Percentiles rank a stretch among this genome's conserved stretches.
Conservation (phyloP, 208 protist genomes). For the Leishmania aethiopica region DNA sequence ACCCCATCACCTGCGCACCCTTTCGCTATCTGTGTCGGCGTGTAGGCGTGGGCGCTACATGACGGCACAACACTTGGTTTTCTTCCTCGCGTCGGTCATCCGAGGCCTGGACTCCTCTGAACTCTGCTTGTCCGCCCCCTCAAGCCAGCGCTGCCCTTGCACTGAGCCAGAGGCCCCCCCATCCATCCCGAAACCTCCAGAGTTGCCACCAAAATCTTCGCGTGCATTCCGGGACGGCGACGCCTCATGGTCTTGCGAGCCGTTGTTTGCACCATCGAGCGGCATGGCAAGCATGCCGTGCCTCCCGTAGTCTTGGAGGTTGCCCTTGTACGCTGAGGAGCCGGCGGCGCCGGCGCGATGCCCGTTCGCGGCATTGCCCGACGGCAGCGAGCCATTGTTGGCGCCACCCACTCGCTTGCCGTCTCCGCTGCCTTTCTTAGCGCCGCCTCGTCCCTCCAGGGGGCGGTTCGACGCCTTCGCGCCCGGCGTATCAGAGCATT, state of each 20-base stretch:
- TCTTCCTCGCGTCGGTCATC: not conserved
- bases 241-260: not conserved
- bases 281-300: not conserved
- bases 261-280: not conserved
- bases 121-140: not conserved
- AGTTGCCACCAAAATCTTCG: not conserved
- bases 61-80: constrained; percentile 32
- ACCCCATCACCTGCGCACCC: no score
- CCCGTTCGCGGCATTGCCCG: not conserved
- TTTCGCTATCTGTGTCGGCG: not conserved
- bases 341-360: no score
- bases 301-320: not conserved
- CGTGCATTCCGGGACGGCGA: not conserved
- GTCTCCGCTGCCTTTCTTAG: no score
- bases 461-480: constrained; percentile 13
- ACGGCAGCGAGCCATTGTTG: not conserved
- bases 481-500: constrained; percentile 15
- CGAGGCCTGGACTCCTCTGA: not conserved
- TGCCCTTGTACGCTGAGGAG: constrained; percentile 11
- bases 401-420: not conserved
- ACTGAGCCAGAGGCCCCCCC: not conserved
- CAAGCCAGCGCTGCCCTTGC: not conserved
- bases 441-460: no score
- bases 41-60: constrained; percentile 21
- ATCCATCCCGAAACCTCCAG: not conserved